phyloP scores from a whole-genome alignment of 495 filamentous ascomycete species.

The Lasiosphaeris hirsuta region DNA sequence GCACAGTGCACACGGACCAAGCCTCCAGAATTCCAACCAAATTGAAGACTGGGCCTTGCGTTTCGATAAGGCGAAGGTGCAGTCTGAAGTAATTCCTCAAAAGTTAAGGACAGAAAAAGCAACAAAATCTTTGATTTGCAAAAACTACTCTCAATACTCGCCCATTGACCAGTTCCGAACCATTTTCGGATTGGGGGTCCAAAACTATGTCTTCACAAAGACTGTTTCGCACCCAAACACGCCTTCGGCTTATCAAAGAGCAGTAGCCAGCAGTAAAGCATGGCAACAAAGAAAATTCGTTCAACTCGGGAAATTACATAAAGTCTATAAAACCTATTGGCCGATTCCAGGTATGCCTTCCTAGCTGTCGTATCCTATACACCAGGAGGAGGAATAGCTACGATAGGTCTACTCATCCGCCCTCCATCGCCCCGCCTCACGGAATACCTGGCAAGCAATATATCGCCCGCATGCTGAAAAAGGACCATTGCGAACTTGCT shows the following conservation, averaged over 20 bases:
- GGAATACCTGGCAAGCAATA: conserved; percentile 5
- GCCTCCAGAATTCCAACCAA: not conserved
- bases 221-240: not conserved
- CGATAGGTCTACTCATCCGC: not conserved
- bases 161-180: too few relatives aligned
- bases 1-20: not conserved
- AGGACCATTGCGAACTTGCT: not conserved
- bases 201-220: not conserved
- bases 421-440: not conserved
- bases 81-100: not conserved
- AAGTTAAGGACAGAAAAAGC: not conserved
- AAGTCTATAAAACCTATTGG: conserved; percentile 12
- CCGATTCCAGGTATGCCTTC: conserved; percentile 1
- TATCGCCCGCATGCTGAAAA: conserved; percentile 14
- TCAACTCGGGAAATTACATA: conserved; percentile 9
- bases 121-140: too few relatives aligned
- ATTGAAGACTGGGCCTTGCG: not conserved
- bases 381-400: not conserved
- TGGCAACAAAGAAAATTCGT: not conserved
- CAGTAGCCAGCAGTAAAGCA: not conserved
- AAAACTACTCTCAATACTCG: too few relatives aligned
- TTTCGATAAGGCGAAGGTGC: too few relatives aligned
- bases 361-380: conserved; percentile 7
- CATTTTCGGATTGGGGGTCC: not conserved
- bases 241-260: not conserved